Conservation (phyloP, 176 grass and related monocot genomes). For the Canna indica region DNA sequence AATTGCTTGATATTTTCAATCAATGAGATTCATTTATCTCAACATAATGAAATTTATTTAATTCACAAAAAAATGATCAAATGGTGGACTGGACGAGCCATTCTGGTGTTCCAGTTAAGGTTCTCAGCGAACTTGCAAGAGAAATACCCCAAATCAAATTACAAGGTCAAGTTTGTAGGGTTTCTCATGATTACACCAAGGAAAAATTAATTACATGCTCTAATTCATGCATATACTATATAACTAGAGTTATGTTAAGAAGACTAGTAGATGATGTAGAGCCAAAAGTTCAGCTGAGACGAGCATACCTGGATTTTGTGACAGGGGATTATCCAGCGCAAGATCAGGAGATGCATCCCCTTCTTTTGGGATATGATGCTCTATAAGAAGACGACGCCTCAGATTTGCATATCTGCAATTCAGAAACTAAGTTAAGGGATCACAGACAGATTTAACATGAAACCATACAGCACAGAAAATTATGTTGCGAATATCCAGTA, state of each 20-base stretch:
- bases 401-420: conserved; percentile 67
- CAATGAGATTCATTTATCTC: neutral
- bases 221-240: neutral
- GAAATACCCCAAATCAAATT: neutral
- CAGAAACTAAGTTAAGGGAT: conserved; percentile 2
- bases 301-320: conserved; percentile 80
- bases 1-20: neutral
- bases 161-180: neutral
- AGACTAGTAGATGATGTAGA: neutral
- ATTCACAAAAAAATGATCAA: conserved; percentile 17
- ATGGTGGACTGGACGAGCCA: neutral
- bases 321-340: conserved; percentile 79
- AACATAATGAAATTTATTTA: neutral
- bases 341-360: conserved; percentile 48
- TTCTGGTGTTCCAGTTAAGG: neutral
- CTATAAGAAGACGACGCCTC: conserved; percentile 55
- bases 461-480: no score
- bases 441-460: neutral
- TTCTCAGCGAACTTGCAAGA: neutral
- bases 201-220: neutral
- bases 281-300: neutral
- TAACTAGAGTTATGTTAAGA: neutral
- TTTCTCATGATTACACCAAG: neutral
- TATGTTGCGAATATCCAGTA: neutral
- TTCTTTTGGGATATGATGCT: conserved; percentile 63